A percentile compares a stretch with the other conserved stretches of the same genome.
phyloP scores from a whole-genome alignment of 2,329 filamentous ascomycete species.

The Venturia oleaginea region DNA sequence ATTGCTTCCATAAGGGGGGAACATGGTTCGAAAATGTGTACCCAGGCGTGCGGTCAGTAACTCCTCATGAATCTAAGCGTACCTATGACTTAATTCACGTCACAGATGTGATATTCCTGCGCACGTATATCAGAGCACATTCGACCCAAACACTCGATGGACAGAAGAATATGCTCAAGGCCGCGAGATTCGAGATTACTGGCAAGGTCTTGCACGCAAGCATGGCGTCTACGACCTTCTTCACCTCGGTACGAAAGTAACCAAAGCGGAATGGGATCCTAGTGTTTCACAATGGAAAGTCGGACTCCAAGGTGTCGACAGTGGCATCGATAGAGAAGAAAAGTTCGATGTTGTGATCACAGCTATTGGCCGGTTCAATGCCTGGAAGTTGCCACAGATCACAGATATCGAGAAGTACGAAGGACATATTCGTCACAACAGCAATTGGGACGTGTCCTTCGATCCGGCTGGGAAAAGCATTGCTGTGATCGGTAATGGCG shows the following conservation, averaged over 20 bases:
- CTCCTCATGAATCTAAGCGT: neutral
- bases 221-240: constrained; percentile 54
- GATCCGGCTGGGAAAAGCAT: constrained; percentile 42
- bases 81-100: neutral
- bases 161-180: constrained; percentile 58
- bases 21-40: constrained; percentile 45
- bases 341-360: constrained; percentile 53
- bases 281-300: constrained; percentile 47
- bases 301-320: constrained; percentile 37
- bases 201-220: constrained; percentile 53
- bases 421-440: constrained; percentile 50
- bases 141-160: constrained; percentile 61
- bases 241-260: constrained; percentile 47
- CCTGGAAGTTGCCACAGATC: constrained; percentile 54
- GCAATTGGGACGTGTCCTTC: constrained; percentile 48
- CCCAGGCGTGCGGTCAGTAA: constrained; percentile 45
- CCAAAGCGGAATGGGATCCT: constrained; percentile 47
- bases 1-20: constrained; percentile 30
- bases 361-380: constrained; percentile 57
- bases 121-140: constrained; percentile 61
- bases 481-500: constrained; percentile 55
- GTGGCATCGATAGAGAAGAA: constrained; percentile 33
- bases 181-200: constrained; percentile 58
- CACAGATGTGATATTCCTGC: constrained; percentile 54
- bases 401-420: constrained; percentile 47